Base-by-base conservation (phyloP, 495 filamentous ascomycete genomes). In the Paragyromitra xinjiangensis region DNA sequence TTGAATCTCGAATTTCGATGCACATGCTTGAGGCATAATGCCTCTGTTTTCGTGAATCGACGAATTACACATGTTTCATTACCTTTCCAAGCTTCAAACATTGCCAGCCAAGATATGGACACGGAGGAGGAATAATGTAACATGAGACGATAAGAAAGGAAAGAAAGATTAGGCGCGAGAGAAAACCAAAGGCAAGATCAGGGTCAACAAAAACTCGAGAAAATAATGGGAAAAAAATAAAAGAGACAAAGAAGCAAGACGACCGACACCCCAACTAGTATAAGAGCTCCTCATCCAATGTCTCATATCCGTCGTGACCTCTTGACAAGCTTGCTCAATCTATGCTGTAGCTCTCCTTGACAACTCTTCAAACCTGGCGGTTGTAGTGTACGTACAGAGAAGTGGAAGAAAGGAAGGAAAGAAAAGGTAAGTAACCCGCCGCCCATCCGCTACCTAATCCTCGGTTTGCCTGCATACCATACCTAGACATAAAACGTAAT, bases 301-400 rank as follows among this genome's bases (percentile, higher is more conserved):
- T 50, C 79, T 73, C 81, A 81, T 84, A 82, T 82, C 78, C 78
- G 83, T 83, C 83, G 83, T 82, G 75, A 79, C 82, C 81, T 81
- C 71, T 85, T 71, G 80, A 71, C 68, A 51, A 75, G 50, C 78
- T 73, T 64, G 71, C 73, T 71, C 51, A 58, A 70, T 79, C 78
- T 82, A 84, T 84, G 75, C 83, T 82, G 81, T 78, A 73, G 76
- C 82, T 77, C 74, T 75, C 64, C 75, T 79, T 73, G 78, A 73
- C 78, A 75, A 80, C 81, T 82, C 84, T 77, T 82, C 75, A 78
- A 72, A 79, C 63, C 77, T 51, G 40, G 75, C 53, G 75, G 59
- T 79, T 79, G 75, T 78, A 78, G 75, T 59, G 74, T 79, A 79
- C 77, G 66, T 79, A 79, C 64, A 80, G 77, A 79, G 62, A 68